Conservation (phyloP, 495 filamentous ascomycete species). For the Chaetomium tenue region DNA sequence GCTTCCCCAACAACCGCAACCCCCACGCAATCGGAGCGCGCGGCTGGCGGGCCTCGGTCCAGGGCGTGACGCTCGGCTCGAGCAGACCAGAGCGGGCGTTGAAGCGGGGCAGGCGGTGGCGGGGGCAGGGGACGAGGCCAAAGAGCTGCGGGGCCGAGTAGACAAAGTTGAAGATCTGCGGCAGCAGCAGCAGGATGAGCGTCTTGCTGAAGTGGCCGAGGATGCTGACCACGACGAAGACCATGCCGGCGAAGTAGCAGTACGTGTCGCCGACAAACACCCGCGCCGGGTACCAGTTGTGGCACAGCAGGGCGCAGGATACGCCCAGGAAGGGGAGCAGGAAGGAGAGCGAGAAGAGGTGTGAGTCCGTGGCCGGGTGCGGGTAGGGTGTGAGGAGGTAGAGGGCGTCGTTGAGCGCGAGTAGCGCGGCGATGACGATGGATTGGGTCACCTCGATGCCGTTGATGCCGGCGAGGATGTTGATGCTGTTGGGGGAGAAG, state of each 20-base stretch:
- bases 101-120: slow-evolving; percentile 86
- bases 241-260: slow-evolving; percentile 99
- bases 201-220: slow-evolving; percentile 98
- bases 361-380: slow-evolving; percentile 92
- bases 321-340: slow-evolving; percentile 92
- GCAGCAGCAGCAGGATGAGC: slow-evolving; percentile 81
- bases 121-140: slow-evolving; percentile 82
- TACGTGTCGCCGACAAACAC: slow-evolving; percentile 99
- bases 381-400: slow-evolving; percentile 77
- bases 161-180: slow-evolving; percentile 94
- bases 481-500: slow-evolving; percentile 97
- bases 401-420: slow-evolving; percentile 78
- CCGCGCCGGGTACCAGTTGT: slow-evolving; percentile 95
- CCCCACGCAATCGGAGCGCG: slow-evolving; percentile 53
- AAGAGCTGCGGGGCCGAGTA: slow-evolving; percentile 93
- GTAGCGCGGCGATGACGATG: slow-evolving; percentile 78
- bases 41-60: slow-evolving; percentile 65
- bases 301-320: slow-evolving; percentile 76
- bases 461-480: slow-evolving; percentile 97
- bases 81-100: slow-evolving; percentile 77
- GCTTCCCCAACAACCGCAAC: slow-evolving; percentile 61
- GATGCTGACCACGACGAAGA: slow-evolving; percentile 95
- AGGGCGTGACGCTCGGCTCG: slow-evolving; percentile 80
- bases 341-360: slow-evolving; percentile 93
- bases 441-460: slow-evolving; percentile 96